Evolutionary conservation across 2,329 filamentous ascomycete species (phyloP).

Genomic region (Penicillium sumatraense): DNA sequence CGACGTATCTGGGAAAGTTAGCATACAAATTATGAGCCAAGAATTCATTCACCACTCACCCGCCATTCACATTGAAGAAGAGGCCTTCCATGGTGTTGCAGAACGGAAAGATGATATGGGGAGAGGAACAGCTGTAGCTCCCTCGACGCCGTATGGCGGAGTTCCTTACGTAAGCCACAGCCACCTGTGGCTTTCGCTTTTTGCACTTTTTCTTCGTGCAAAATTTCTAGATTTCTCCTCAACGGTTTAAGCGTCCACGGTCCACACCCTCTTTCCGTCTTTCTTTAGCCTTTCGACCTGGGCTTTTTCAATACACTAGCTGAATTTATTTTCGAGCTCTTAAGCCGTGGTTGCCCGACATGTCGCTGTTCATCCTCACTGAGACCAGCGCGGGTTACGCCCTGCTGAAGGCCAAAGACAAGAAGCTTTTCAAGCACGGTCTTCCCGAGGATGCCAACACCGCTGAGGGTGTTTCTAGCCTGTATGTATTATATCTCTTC

Average conservation of each 20-base stretch:
- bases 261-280: conserved; percentile 31
- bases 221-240: conserved; percentile 43
- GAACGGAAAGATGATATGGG: conserved; percentile 18
- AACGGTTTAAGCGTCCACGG: conserved; percentile 39
- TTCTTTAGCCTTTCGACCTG: conserved; percentile 29
- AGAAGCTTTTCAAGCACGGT: conserved; percentile 92
- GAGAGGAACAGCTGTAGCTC: conserved; percentile 25
- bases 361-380: conserved; percentile 90
- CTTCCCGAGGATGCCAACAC: conserved; percentile 74
- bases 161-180: conserved; percentile 39
- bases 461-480: conserved; percentile 81
- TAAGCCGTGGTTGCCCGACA: conserved; percentile 52
- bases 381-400: conserved; percentile 97
- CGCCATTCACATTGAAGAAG: conserved; percentile 92
- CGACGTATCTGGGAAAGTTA: conserved; percentile 73
- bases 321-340: conserved; percentile 24
- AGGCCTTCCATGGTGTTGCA: conserved; percentile 78
- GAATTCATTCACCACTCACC: conserved; percentile 69
- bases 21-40: conserved; percentile 13
- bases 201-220: conserved; percentile 43
- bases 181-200: conserved; percentile 36
- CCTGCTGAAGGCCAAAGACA: conserved; percentile 97
- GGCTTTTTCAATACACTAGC: conserved; percentile 16
- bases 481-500: conserved; percentile 62
- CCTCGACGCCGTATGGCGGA: conserved; percentile 17